Percentiles rank a stretch among this genome's conserved stretches.
Evolutionary conservation across 2,329 filamentous ascomycete species (phyloP).

Genomic region (Aspergillus novoparasiticus): DNA sequence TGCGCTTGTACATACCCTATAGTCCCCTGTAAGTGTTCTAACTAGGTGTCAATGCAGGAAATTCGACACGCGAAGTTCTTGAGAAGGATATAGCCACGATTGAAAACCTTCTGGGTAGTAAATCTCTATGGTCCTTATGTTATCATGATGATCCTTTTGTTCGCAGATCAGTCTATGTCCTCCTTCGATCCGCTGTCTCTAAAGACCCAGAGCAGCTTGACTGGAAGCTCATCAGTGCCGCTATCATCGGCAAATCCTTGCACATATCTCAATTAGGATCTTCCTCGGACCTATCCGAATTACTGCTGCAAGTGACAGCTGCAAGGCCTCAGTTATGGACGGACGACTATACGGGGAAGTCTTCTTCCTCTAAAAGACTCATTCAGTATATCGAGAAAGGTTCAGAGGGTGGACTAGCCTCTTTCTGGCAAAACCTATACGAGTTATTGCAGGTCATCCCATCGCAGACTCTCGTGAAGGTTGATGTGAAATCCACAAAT

Average conservation of each 20-base stretch:
- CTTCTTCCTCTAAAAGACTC: constrained; percentile 60
- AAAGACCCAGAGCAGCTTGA: constrained; percentile 53
- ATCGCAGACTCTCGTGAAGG: constrained; percentile 44
- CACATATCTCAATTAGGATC: constrained; percentile 74
- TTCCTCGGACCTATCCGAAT: constrained; percentile 68
- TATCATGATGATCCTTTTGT: constrained; percentile 60
- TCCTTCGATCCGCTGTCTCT: constrained; percentile 55
- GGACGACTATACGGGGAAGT: constrained; percentile 61
- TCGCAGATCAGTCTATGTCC: constrained; percentile 58
- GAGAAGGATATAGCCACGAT: constrained; percentile 65
- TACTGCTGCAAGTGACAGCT: constrained; percentile 67
- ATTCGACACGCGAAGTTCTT: constrained; percentile 52
- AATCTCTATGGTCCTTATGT: constrained; percentile 62
- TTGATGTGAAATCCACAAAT: constrained; percentile 25
- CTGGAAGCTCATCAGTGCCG: constrained; percentile 67
- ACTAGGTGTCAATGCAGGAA: constrained; percentile 28
- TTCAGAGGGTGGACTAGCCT: constrained; percentile 72
- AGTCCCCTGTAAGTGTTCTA: constrained; percentile 14
- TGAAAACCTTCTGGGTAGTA: constrained; percentile 66
- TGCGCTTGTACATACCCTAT: constrained; percentile 23
- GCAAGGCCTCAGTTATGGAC: constrained; percentile 74
- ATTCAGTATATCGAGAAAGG: constrained; percentile 77
- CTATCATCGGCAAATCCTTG: constrained; percentile 75
- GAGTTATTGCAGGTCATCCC: constrained; percentile 63
- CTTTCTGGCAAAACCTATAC: constrained; percentile 73